phyloP scores from a whole-genome alignment of 31 red algal genomes.

The Endocladia muricata region DNA sequence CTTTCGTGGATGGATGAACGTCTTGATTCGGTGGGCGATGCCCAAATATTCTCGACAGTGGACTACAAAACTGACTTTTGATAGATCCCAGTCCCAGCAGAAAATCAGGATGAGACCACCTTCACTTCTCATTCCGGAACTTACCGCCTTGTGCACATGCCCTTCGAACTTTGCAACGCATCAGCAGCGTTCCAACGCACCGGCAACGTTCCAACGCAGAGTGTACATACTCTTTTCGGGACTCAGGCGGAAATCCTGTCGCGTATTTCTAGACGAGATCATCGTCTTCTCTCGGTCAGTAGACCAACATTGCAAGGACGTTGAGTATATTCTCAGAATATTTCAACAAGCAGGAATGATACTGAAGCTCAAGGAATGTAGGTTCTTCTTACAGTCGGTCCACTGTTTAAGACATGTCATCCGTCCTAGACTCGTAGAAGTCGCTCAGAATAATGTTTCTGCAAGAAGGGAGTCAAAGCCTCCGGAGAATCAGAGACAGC shows the following conservation, averaged over 20 bases:
- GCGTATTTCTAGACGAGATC: conserved; percentile 40
- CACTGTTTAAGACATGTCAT: conserved; percentile 17
- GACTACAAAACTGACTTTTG: conserved; percentile 42
- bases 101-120: conserved; percentile 12
- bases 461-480: background rate
- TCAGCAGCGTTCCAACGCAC: no score
- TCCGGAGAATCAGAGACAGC: conserved; percentile 13
- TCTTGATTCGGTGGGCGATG: conserved; percentile 32
- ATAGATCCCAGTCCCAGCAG: conserved; percentile 10
- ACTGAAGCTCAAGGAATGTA: conserved; percentile 21
- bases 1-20: conserved; percentile 49
- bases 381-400: no score
- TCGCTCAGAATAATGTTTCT: conserved; percentile 1
- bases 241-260: conserved; percentile 7
- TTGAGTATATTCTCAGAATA: conserved; percentile 1
- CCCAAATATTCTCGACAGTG: conserved; percentile 22
- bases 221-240: conserved; percentile 17
- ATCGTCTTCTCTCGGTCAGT: conserved; percentile 34
- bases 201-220: conserved; percentile 34
- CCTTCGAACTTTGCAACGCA: conserved; percentile 40
- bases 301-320: conserved; percentile 14
- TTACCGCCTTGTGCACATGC: conserved; percentile 22
- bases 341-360: conserved; percentile 17
- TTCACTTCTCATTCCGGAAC: conserved; percentile 30
- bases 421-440: conserved; percentile 3